phyloP scores from a whole-genome alignment of 441 rosid species.

The Arabidopsis lyrata region DNA sequence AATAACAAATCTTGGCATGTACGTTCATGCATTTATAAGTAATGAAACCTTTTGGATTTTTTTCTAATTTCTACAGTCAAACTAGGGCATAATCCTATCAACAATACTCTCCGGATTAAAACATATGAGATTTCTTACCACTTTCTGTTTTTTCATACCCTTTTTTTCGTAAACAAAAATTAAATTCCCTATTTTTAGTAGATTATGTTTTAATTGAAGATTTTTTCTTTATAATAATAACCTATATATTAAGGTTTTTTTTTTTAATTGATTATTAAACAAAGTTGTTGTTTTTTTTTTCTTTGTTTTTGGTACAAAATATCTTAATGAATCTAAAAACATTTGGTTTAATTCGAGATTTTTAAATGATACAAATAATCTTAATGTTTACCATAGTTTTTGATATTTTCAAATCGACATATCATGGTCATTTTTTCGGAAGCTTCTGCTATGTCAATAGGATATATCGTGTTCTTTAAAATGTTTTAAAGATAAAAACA shows the following conservation, averaged over 20 bases:
- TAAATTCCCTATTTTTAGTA: no score
- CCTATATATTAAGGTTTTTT: no score
- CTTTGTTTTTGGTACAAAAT: neutral
- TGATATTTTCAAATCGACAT: neutral
- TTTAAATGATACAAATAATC: neutral
- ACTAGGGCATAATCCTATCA: neutral
- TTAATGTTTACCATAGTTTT: neutral
- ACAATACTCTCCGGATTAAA: neutral
- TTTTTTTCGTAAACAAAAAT: no score
- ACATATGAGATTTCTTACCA: neutral
- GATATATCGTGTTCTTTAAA: neutral
- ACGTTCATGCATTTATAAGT: slow-evolving; percentile 14
- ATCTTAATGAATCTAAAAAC: neutral
- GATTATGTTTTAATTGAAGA: no score
- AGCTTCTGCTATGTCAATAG: neutral
- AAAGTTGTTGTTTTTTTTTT: neutral
- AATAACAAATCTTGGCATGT: neutral
- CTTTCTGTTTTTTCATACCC: no score
- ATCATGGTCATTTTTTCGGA: neutral
- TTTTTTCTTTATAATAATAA: no score
- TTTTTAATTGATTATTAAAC: neutral
- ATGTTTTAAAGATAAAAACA: neutral
- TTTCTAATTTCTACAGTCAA: neutral
- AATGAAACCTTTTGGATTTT: neutral
- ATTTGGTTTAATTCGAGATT: no score